Conservation (phyloP, 2,329 filamentous ascomycete genomes). For the Phoma sp. region DNA sequence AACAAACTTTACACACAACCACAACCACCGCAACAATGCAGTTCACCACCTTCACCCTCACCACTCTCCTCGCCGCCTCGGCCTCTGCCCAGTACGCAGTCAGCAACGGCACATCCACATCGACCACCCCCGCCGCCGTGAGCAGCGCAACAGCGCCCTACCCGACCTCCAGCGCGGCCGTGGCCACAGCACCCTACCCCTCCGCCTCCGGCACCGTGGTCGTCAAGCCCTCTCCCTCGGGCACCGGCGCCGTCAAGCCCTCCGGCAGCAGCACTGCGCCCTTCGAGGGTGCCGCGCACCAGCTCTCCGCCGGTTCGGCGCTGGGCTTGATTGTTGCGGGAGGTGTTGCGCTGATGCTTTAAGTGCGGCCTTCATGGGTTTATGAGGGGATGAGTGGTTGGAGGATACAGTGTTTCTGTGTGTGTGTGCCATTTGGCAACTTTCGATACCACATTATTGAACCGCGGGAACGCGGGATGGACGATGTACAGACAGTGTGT, state of each 20-base stretch:
- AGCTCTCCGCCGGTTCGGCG: constrained; percentile 30
- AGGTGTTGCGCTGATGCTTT: constrained; percentile 39
- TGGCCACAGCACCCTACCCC: constrained; percentile 13
- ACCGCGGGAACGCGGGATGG: no score
- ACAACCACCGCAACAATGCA: constrained; percentile 30
- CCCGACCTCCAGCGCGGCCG: not conserved
- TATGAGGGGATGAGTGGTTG: no score
- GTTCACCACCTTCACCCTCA: constrained; percentile 37
- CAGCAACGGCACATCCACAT: constrained; percentile 31
- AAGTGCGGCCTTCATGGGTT: not conserved
- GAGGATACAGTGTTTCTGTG: no score
- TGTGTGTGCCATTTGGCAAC: not conserved
- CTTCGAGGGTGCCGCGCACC: constrained; percentile 38
- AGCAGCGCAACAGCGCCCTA: not conserved
- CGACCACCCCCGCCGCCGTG: not conserved
- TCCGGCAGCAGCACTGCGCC: constrained; percentile 27
- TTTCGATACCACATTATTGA: not conserved
- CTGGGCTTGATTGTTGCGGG: constrained; percentile 39
- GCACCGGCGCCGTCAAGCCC: constrained; percentile 17
- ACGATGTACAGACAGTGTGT: no score
- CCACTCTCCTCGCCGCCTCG: constrained; percentile 36
- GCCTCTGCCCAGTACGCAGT: constrained; percentile 32
- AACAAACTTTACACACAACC: not conserved
- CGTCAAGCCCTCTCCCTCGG: constrained; percentile 13
- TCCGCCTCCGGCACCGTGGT: constrained; percentile 31